phyloP scores from a whole-genome alignment of 305 asterid species.

The Fraxinus latifolia region DNA sequence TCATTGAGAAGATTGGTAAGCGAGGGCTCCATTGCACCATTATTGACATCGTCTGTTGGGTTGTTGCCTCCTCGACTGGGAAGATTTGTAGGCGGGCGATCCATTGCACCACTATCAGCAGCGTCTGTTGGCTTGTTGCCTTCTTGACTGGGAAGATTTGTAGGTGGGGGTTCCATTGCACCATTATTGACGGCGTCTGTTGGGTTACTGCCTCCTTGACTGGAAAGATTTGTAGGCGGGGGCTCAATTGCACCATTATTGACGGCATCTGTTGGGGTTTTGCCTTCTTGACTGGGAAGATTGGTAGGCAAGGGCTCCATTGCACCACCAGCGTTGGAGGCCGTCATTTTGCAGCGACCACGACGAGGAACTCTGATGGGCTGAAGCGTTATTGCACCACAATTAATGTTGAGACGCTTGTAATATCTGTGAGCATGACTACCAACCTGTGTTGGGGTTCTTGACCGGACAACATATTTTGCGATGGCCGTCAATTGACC shows the following conservation, averaged over 20 bases:
- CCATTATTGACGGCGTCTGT: background rate
- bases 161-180: background rate
- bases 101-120: background rate
- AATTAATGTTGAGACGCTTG: background rate
- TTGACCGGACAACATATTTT: conserved; percentile 5
- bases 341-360: background rate
- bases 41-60: background rate
- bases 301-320: background rate
- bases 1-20: background rate
- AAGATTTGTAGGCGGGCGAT: background rate
- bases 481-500: conserved; percentile 2
- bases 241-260: background rate
- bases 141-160: background rate
- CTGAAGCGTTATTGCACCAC: background rate
- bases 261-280: background rate
- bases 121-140: background rate
- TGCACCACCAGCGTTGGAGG: background rate
- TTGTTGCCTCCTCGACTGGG: background rate
- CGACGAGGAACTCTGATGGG: background rate
- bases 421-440: conserved; percentile 9
- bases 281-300: background rate
- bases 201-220: background rate
- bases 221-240: background rate
- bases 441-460: conserved; percentile 6
- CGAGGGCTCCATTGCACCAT: background rate